A percentile compares a stretch with the other conserved stretches of the same genome.
Conservation (phyloP, 2,329 filamentous ascomycete genomes). For the Alternaria ventricosa region DNA sequence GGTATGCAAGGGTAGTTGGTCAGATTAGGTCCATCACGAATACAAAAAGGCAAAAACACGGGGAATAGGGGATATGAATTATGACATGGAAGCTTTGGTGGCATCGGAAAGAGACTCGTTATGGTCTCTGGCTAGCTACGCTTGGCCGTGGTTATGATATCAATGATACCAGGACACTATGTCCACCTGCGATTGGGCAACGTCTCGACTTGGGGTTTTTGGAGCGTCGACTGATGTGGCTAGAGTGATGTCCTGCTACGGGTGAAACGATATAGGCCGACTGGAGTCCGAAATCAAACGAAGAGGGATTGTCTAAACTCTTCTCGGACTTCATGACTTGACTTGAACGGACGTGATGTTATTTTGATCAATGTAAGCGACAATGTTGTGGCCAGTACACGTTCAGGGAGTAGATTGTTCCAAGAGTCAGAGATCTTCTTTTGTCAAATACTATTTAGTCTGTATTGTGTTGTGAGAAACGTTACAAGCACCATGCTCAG, state of each 20-base stretch:
- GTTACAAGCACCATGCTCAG: not conserved
- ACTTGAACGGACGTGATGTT: not conserved
- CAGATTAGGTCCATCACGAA: not conserved
- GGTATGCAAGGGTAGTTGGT: constrained; percentile 70
- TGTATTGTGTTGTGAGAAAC: not conserved
- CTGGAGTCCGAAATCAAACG: not conserved
- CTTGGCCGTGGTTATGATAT: constrained; percentile 14
- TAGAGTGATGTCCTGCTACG: not conserved
- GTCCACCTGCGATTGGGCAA: constrained; percentile 13
- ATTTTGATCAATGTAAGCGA: not conserved
- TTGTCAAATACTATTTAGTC: not conserved
- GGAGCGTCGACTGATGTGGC: not conserved
- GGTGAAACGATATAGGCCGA: not conserved
- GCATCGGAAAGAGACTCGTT: not conserved
- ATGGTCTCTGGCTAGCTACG: constrained; percentile 7
- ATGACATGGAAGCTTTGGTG: constrained; percentile 7
- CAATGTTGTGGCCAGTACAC: not conserved
- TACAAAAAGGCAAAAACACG: not conserved
- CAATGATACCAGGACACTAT: constrained; percentile 20
- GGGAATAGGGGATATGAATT: constrained; percentile 2
- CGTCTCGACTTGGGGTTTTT: not conserved
- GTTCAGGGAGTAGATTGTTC: not conserved
- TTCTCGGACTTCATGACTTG: not conserved
- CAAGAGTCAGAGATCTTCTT: not conserved
- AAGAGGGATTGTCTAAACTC: not conserved